phyloP scores from a whole-genome alignment of 345 rosid genomes.

The Toxicodendron radicans region DNA sequence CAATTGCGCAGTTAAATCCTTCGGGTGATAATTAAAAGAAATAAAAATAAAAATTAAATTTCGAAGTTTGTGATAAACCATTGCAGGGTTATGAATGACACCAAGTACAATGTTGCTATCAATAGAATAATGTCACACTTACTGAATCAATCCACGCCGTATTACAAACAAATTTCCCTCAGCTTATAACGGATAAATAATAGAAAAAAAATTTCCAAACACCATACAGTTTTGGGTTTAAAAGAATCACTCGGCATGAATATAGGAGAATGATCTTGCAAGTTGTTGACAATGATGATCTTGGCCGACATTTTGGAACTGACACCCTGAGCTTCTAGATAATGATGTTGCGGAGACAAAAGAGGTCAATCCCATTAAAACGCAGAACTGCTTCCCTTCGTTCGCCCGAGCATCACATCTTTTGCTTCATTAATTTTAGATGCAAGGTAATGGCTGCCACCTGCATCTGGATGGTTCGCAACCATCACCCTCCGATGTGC shows the following conservation, averaged over 20 bases:
- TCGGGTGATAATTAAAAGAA: too few species aligned
- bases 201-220: not conserved
- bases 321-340: not conserved
- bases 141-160: not conserved
- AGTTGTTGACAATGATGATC: too few species aligned
- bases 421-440: constrained; percentile 53
- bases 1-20: too few species aligned
- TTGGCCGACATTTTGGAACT: too few species aligned
- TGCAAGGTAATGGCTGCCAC: constrained; percentile 55
- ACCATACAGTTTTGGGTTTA: not conserved
- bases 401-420: constrained; percentile 43
- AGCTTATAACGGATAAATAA: not conserved
- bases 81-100: not conserved
- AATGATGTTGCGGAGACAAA: not conserved
- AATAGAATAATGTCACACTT: not conserved
- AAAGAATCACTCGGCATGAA: not conserved
- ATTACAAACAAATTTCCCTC: constrained; percentile 5
- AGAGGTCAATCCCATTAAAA: constrained; percentile 25
- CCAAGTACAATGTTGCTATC: not conserved
- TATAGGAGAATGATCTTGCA: not conserved
- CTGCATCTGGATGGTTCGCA: constrained; percentile 58
- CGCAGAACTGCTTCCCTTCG: constrained; percentile 36
- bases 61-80: too few species aligned
- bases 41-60: too few species aligned
- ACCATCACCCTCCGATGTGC: constrained; percentile 68